Evolutionary conservation across 2,329 filamentous ascomycete species (phyloP), one percentile per base, ranked within the genome.

Genomic region (Lithohypha guttulata): DNA sequence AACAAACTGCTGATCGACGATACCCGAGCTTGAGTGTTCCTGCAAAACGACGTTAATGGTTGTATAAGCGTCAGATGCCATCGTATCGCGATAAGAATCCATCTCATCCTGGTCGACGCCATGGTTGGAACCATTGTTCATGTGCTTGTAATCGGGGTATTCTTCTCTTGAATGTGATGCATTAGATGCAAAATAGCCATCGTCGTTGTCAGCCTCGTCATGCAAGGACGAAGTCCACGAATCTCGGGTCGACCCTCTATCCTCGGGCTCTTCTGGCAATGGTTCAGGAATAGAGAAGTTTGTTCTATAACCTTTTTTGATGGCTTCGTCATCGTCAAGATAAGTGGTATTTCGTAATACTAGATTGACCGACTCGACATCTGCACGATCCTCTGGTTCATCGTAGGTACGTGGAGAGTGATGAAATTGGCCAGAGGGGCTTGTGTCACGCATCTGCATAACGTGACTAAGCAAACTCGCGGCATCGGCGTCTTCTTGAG

Each of bases 351-450:
- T 59, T 17, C 64, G 59, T 27, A 74, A 59, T 63, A 74, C 68
- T 32, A 75, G 71, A 28, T 69, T 66, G 39, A 75, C 70, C 3
- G 71, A 73, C 45, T 71, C 70, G 42, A 62, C 60, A 37, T 73
- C 66, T 28, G 71, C 67, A 25, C 35, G 35, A 31, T 39, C 35
- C 9, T 30, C 26, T 27, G 61, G 45, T 34, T 70, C 67, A 20
- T 53, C 53, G 40, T 47, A 47, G 26, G 39, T 47, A 17, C 25
- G 43, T 35, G 37, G 42, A 23, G 41, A 56, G 57, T 26, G 60
- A 19, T 59, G 59, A 3, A 61, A 61, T 46, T 26, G 53, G 57
- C 28, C 58, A 56, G 42, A 56, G 59, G 7, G 65, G 34, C 62
- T 68, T 4, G 59, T 61, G 40, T 64, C 61, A 14, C 68, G 63